These are phyloP conservation scores for Lachancea quebecensis DNA, from an alignment of 805 yeast species.

Conservation along the genomic window DNA sequence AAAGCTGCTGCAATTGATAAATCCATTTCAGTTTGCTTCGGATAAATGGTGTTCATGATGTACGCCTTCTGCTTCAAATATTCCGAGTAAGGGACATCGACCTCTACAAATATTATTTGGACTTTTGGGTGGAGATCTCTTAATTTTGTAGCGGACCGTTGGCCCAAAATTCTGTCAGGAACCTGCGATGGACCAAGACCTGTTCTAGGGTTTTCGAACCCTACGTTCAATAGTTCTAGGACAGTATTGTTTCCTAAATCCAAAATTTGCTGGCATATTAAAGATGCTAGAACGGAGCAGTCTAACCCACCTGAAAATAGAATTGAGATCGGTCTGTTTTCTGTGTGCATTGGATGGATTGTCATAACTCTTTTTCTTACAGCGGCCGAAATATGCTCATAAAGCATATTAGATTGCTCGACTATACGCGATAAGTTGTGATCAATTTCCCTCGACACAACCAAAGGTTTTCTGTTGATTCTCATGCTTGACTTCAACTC, in stretches of 20 bases:
- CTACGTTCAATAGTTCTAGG: constrained; percentile 83
- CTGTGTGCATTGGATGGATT: constrained; percentile 48
- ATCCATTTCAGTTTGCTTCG: constrained; percentile 90
- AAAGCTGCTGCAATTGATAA: constrained; percentile 92
- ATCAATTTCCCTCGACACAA: constrained; percentile 22
- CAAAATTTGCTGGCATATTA: constrained; percentile 32
- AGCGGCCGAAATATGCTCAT: constrained; percentile 31
- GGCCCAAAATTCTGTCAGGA: constrained; percentile 78
- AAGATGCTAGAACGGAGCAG: constrained; percentile 71
- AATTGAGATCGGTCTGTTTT: constrained; percentile 43
- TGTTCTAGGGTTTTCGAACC: constrained; percentile 84
- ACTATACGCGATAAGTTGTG: constrained; percentile 8
- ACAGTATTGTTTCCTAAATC: constrained; percentile 10
- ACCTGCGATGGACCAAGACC: constrained; percentile 52
- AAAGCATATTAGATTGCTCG: constrained; percentile 17
- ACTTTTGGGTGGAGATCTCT: constrained; percentile 36
- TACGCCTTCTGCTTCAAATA: constrained; percentile 44
- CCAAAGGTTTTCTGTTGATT: constrained; percentile 14
- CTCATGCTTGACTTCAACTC: constrained; percentile 14
- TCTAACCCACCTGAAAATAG: constrained; percentile 94
- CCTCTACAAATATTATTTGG: constrained; percentile 49
- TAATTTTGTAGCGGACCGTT: constrained; percentile 52
- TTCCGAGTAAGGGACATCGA: constrained; percentile 65
- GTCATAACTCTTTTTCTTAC: constrained; percentile 48
- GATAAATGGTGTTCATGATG: constrained; percentile 67